Evolutionary conservation across 2,329 filamentous ascomycete genomes (phyloP), one percentile per base, ranked within the genome.

Genomic region (Orbilia quercus): DNA sequence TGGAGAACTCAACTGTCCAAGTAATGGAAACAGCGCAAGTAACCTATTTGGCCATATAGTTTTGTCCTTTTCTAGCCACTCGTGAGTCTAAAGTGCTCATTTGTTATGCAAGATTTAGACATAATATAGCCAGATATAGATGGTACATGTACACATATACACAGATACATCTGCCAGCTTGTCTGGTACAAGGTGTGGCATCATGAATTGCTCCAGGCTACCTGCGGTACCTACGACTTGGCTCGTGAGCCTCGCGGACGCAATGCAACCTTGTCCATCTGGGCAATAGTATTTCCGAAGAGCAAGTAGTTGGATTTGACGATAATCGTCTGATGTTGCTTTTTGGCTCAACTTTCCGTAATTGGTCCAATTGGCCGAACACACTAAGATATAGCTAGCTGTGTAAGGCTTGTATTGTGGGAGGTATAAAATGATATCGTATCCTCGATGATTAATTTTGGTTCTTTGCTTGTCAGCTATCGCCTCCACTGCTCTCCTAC

Each of bases 291-390:
- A 42, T 44, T 48, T 51, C 45, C 51, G 23, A 28, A 4, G 23
- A 25, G 16, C 31, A 28, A 44, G 23, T 31, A 48, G 47, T 45
- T 23, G 54, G 42, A 34, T 28, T n/a, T 22, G 16, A 48, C 48
- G 22, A 57, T 50, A 48, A 23, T 50, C 50, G 23, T 44, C 23
- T 40, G 42, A 64, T 64, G 38, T 59, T 62, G 53, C 45, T 54
- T 54, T 34, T 51, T 57, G 58, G 53, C 34, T 72, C 67, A 64
- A 64, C 67, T 72, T 72, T 59, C 66, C 53, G 7, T 53, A 64
- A 57, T 51, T 1, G 58, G 31, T 34, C 44, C 51, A 20, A 16
- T 25, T 28, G 50, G 12, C 28, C 42, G 40, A 47, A 54, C 12
- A 44, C 16, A 42, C 42, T 22, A 42, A 12, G 9, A 44, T 25